Percentiles rank a stretch among this genome's conserved stretches.
Conservation (phyloP, 2,329 filamentous ascomycete genomes). For the Fusarium dlaminii region DNA sequence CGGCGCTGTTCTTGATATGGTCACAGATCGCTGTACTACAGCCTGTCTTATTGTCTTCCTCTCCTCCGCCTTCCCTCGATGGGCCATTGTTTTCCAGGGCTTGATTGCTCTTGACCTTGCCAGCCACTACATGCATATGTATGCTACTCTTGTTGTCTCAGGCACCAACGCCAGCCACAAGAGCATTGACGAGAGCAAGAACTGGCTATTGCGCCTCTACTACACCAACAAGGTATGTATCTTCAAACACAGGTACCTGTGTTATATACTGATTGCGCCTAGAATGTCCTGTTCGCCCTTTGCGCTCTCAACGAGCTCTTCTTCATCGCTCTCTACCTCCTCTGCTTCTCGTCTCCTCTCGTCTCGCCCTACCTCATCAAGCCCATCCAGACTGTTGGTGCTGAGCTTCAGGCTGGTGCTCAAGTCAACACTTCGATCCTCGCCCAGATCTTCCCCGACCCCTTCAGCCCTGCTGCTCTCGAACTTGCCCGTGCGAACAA, state of each 20-base stretch:
- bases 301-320: slow-evolving; percentile 94
- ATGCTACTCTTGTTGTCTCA: slow-evolving; percentile 89
- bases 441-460: slow-evolving; percentile 82
- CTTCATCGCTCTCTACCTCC: slow-evolving; percentile 97
- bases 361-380: slow-evolving; percentile 85
- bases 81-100: slow-evolving; percentile 92
- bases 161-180: slow-evolving; percentile 87
- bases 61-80: slow-evolving; percentile 92
- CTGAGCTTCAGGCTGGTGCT: slow-evolving; percentile 70
- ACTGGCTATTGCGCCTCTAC: slow-evolving; percentile 91
- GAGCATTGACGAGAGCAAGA: slow-evolving; percentile 87
- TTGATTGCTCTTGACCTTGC: slow-evolving; percentile 92
- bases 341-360: slow-evolving; percentile 92
- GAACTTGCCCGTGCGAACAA: slow-evolving; percentile 96
- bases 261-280: slow-evolving; percentile 8
- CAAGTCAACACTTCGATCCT: slow-evolving; percentile 76
- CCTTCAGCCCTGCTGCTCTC: slow-evolving; percentile 90
- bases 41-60: slow-evolving; percentile 94
- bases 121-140: slow-evolving; percentile 99
- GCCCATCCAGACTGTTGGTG: slow-evolving; percentile 63
- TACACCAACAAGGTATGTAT: slow-evolving; percentile 89
- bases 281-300: slow-evolving; percentile 91
- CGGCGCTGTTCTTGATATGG: slow-evolving; percentile 97
- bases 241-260: not conserved
- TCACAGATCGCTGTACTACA: slow-evolving; percentile 97